Evolutionary conservation across 371 early-diverging fungal species (phyloP), one percentile per base, ranked within the genome.

Genomic region (Syncephalis plumigaleata): DNA sequence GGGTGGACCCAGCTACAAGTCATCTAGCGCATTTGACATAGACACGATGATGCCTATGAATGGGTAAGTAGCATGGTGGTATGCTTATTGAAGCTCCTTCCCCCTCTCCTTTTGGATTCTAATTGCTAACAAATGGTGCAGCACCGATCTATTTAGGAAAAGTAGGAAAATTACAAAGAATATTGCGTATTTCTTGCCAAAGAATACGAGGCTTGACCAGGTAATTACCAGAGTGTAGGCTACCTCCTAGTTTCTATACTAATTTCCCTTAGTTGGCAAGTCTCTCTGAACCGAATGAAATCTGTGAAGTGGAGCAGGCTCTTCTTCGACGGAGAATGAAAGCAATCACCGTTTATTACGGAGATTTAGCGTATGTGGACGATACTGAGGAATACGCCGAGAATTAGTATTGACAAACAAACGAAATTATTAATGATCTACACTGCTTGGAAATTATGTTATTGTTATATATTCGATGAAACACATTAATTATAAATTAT

Each of bases 121-220:
- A 18, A 17, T 27, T 16, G 38, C 43, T 52, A 24, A 1, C 36
- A 47, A 46, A 45, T 2, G 7, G 23, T 53, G 22, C 61, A 75
- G 79, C 0, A 51, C 70, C 23, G 55, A 70, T 13, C 67, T 91
- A 27, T 74, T 75, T 56, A 55, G 72, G 20, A 51, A 68, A n/a
- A 76, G 86, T 4, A 55, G 62, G 5, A 51, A 61, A 38, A 76
- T 91, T 21, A 74, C 89, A 0, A 63, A 58, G 1, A 82, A 89
- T 44, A 71, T 92, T 42, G 81, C 75, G 3, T 84, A 81, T 54
- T 95, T 77, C 64, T 58, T 92, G 51, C 93, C 95, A 8, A 69
- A 84, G 17, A 90, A 86, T 59, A 72, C 78, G 37, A 69, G 87
- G 49, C 55, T 60, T 1, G 51, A 70, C 1, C 72, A 71, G 52